phyloP scores from a whole-genome alignment of 352 stramenopile species.

The Globisporangium ultimum region DNA sequence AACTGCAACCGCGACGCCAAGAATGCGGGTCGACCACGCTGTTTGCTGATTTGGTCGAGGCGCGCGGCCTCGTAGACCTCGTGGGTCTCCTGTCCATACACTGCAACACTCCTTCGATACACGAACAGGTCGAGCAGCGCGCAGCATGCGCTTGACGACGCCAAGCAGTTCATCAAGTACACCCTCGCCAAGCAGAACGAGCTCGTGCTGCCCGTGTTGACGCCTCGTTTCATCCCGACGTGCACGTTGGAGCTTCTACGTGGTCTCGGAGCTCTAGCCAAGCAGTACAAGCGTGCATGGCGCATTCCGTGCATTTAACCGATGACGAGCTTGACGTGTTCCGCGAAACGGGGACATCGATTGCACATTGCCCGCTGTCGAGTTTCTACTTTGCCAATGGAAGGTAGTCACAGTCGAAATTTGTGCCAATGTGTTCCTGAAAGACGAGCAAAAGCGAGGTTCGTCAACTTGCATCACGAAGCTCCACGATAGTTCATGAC shows the following conservation, averaged over 20 bases:
- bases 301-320: conserved; percentile 78
- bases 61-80: conserved; percentile 70
- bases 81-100: conserved; percentile 93
- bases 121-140: conserved; percentile 70
- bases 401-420: background rate
- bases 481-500: background rate
- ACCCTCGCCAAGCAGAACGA: conserved; percentile 30
- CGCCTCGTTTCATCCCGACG: conserved; percentile 88
- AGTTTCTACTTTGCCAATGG: conserved; percentile 90
- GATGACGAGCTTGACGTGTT: conserved; percentile 66
- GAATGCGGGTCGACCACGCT: conserved; percentile 43
- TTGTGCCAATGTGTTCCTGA: background rate
- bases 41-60: conserved; percentile 68
- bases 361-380: conserved; percentile 88
- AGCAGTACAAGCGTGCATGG: conserved; percentile 80
- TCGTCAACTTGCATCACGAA: background rate
- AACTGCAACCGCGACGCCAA: too few relatives aligned
- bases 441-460: background rate
- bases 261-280: conserved; percentile 64
- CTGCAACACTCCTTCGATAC: conserved; percentile 67
- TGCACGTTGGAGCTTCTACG: conserved; percentile 79
- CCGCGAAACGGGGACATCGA: conserved; percentile 40
- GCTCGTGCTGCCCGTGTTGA: conserved; percentile 79
- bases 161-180: conserved; percentile 76
- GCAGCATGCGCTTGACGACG: conserved; percentile 52